These are phyloP conservation scores for Trichoderma semiorbis DNA, from an alignment of 2,329 filamentous ascomycete genomes.

Conservation along the genomic window DNA sequence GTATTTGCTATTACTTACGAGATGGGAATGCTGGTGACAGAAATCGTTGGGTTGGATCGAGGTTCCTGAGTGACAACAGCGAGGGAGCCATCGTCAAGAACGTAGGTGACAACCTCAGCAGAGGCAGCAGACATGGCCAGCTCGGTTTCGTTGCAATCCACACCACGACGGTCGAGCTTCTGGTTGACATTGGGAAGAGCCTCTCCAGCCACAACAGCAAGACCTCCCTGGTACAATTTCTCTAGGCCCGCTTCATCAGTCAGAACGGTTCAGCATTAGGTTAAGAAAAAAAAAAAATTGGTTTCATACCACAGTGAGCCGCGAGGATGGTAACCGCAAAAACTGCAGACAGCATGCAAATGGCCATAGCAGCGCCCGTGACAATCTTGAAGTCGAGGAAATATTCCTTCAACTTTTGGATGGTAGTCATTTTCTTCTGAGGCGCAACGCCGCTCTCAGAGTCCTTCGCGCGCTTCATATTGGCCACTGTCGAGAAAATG, in stretches of 20 bases:
- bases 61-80: slow-evolving; percentile 1
- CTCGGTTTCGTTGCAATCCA: slow-evolving; percentile 22
- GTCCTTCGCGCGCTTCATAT: slow-evolving; percentile 29
- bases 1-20: slow-evolving; percentile 30
- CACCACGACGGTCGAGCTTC: slow-evolving; percentile 23
- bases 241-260: slow-evolving; percentile 3
- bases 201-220: background rate
- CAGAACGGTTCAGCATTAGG: background rate
- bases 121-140: slow-evolving; percentile 4
- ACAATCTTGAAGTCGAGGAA: slow-evolving; percentile 21
- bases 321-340: slow-evolving; percentile 31
- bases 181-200: slow-evolving; percentile 22
- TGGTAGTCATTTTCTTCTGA: background rate
- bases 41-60: background rate
- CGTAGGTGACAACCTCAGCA: slow-evolving; percentile 18
- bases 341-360: slow-evolving; percentile 24
- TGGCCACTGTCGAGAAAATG: slow-evolving; percentile 24
- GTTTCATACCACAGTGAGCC: slow-evolving; percentile 26
- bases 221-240: background rate
- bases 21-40: slow-evolving; percentile 30
- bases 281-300: too few species aligned
- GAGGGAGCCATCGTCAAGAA: slow-evolving; percentile 16
- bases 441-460: slow-evolving; percentile 24
- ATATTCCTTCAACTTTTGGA: background rate
- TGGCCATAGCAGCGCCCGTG: slow-evolving; percentile 11